Base-by-base conservation (phyloP, 306 rosid species). In the Prunus fruticosa region DNA sequence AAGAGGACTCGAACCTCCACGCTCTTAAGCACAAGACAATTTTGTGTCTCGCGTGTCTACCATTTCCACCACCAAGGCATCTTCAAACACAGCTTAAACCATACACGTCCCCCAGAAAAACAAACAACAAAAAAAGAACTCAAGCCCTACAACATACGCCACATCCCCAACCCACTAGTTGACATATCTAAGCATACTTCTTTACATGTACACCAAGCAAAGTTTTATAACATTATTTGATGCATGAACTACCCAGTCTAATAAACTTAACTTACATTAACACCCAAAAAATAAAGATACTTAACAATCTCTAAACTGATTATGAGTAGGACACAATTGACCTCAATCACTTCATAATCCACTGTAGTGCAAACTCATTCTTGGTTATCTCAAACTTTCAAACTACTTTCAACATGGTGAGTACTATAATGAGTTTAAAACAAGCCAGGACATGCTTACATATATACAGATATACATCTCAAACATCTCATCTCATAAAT, bases 1-100 rank as follows among this genome's bases (percentile, higher is more conserved):
- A 47, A 61, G 77, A 73, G 60, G 77, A 73, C 77, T 73, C 47
- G 69, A 73, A 73, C 77, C 77, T 73, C 77, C 77, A 73, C 15
- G 69, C 69, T 8, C 28, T 61, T 18, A 46, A 73, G 77, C 77
- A 73, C 77, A 73, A 73, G 77, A 73, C 69, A 73, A 23, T 11
- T 3, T 6, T 45, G 58, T 23, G 77, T 73, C 77, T 61, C 2
- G 46, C 47, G 77, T 73, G 77, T 73, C 77, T 73, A 61, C 80
- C 56, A 67, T 27, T 77, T 68, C 57, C 81, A 58, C 75, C 70
- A 69, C 75, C 69, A 69, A 77, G 75, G 81, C 81, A 58, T 20
- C 45, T 54, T 23, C 8, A 54, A 43, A n/a, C 11, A 32, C 19
- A 27, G 11, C 43, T 71, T 30, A 12, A 20, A n/a, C 30, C 12